Evolutionary conservation across 257 asterid species (phyloP).

Genomic region (Solanum tarijense): DNA sequence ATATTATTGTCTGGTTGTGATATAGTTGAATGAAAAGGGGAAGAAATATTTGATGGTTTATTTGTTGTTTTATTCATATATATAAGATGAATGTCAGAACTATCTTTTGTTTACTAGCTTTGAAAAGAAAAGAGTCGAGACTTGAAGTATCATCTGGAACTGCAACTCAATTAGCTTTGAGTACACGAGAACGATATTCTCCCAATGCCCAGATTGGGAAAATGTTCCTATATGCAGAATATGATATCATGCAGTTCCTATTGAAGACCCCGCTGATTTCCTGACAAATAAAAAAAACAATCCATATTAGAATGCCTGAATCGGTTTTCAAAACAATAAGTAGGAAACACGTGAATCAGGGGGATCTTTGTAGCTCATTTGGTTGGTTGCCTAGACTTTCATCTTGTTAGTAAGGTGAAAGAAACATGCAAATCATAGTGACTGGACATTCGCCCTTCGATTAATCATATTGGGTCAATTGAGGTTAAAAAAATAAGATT

Average conservation of each 20-base stretch:
- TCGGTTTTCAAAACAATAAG: not conserved
- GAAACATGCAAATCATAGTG: not conserved
- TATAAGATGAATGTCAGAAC: not conserved
- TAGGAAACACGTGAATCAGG: not conserved
- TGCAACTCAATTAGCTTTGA: constrained; percentile 23
- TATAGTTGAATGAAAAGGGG: not conserved
- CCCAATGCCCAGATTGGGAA: constrained; percentile 98
- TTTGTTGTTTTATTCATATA: not conserved
- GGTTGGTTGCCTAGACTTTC: not conserved
- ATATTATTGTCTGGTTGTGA: not conserved
- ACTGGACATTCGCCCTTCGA: not conserved
- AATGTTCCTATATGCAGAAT: constrained; percentile 82
- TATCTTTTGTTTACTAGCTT: not conserved
- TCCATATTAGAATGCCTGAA: not conserved
- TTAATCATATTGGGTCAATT: not conserved
- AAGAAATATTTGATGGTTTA: not conserved
- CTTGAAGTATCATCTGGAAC: not conserved
- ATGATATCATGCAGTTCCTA: constrained; percentile 82
- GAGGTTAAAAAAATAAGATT: not conserved
- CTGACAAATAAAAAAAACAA: constrained; percentile 19
- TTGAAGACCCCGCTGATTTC: constrained; percentile 92
- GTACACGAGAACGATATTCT: constrained; percentile 50
- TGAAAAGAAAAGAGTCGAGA: not conserved
- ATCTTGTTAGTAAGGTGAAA: not conserved
- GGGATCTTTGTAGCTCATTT: not conserved